Percentiles rank a stretch among this genome's conserved stretches.
These are phyloP conservation scores for Malus hybrid DNA, from an alignment of 331 rosid species.

Conservation along the genomic window DNA sequence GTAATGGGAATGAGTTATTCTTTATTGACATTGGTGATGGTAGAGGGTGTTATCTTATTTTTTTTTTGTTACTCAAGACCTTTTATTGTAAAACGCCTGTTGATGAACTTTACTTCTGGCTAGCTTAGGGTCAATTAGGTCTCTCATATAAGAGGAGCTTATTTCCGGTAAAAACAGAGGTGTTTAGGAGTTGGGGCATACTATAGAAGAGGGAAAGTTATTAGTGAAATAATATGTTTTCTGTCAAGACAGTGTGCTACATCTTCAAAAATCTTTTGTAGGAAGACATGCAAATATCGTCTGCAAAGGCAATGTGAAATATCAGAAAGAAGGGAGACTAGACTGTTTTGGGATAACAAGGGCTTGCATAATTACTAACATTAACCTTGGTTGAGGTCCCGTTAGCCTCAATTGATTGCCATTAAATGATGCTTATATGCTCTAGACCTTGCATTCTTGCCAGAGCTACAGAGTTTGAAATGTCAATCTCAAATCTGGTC, in stretches of 20 bases:
- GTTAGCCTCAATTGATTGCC: background rate
- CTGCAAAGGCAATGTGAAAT: background rate
- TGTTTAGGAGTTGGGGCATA: background rate
- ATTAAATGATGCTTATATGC: too few relatives aligned
- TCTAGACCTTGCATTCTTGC: too few relatives aligned
- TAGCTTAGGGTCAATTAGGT: background rate
- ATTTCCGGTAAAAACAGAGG: background rate
- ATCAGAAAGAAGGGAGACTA: background rate
- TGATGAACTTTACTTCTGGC: background rate
- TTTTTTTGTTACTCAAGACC: background rate
- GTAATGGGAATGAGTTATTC: background rate
- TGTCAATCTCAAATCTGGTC: background rate
- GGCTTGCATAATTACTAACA: background rate
- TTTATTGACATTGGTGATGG: background rate
- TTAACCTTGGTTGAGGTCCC: background rate
- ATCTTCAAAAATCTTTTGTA: background rate
- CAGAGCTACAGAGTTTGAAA: background rate
- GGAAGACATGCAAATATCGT: background rate
- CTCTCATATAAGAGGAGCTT: background rate
- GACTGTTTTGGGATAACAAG: background rate
- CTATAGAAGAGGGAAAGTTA: background rate
- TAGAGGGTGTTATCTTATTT: background rate
- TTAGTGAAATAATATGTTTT: background rate
- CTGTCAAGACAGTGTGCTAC: background rate
- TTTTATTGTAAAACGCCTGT: background rate